phyloP scores from a whole-genome alignment of 2,329 filamentous ascomycete genomes.

The Fusarium musae region DNA sequence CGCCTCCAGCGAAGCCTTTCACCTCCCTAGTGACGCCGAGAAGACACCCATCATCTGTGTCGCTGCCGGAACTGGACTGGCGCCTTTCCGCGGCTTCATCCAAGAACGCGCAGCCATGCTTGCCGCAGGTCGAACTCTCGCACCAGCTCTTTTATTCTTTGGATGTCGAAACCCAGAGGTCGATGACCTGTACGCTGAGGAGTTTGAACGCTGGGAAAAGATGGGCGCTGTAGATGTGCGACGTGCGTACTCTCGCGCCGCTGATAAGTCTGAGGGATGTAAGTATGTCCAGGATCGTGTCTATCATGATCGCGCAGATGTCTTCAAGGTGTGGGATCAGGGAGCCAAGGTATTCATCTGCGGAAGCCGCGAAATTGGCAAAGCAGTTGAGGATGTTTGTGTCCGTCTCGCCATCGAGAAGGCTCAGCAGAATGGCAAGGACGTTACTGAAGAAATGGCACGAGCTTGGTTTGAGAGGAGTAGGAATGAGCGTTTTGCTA shows the following conservation, averaged over 20 bases:
- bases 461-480: conserved; percentile 61
- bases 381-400: conserved; percentile 57
- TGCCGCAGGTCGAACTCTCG: conserved; percentile 62
- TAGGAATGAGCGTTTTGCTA: conserved; percentile 66
- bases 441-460: conserved; percentile 50
- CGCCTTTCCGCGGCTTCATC: conserved; percentile 71
- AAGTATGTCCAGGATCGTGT: conserved; percentile 61
- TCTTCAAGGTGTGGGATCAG: conserved; percentile 53
- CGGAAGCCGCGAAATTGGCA: conserved; percentile 65
- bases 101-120: conserved; percentile 68
- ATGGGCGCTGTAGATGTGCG: conserved; percentile 62
- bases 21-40: conserved; percentile 58
- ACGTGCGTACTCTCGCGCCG: conserved; percentile 62
- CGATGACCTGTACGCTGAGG: conserved; percentile 70
- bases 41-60: conserved; percentile 63
- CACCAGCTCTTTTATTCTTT: conserved; percentile 72
- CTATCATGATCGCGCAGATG: conserved; percentile 49
- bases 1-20: conserved; percentile 58
- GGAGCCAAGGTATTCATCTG: conserved; percentile 72
- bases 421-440: conserved; percentile 46
- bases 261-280: conserved; percentile 58
- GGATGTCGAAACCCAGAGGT: conserved; percentile 66
- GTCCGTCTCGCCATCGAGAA: conserved; percentile 50
- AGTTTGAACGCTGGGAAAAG: conserved; percentile 68
- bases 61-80: conserved; percentile 65